Percentiles rank a stretch among this genome's conserved stretches.
Conservation (phyloP, 1,284 basidiomycete genomes). For the Cryptococcus depauperatus region DNA sequence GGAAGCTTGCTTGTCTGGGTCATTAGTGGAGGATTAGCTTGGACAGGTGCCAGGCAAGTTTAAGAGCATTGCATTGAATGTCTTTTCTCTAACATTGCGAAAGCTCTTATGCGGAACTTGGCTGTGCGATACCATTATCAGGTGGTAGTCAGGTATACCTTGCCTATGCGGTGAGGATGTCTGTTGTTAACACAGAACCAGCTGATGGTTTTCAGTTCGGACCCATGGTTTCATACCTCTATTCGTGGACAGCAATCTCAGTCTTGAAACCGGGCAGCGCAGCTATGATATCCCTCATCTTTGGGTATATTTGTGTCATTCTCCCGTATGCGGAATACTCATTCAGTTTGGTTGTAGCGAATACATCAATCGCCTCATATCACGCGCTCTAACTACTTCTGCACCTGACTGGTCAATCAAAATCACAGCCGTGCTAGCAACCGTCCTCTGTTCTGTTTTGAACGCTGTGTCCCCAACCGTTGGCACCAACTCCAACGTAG, state of each 20-base stretch:
- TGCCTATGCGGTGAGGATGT: constrained; percentile 55
- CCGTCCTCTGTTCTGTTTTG: constrained; percentile 62
- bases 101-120: constrained; percentile 78
- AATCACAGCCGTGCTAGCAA: constrained; percentile 66
- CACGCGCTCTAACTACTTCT: constrained; percentile 46
- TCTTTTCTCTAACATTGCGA: neutral
- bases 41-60: constrained; percentile 67
- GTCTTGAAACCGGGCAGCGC: constrained; percentile 61
- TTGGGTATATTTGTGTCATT: constrained; percentile 47
- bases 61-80: neutral
- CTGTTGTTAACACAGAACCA: neutral
- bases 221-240: constrained; percentile 74
- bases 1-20: constrained; percentile 76
- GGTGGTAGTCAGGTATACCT: constrained; percentile 89
- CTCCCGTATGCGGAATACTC: neutral
- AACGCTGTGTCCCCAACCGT: constrained; percentile 71
- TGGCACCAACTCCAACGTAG: constrained; percentile 72
- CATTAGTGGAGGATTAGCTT: constrained; percentile 67
- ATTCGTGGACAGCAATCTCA: constrained; percentile 82
- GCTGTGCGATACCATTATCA: constrained; percentile 51
- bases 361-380: constrained; percentile 62
- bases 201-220: constrained; percentile 52
- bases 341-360: constrained; percentile 48
- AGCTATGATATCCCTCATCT: constrained; percentile 52
- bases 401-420: constrained; percentile 91